Conservation (phyloP, 768 basidiomycete genomes). For the Tricholoma saponaceum region DNA sequence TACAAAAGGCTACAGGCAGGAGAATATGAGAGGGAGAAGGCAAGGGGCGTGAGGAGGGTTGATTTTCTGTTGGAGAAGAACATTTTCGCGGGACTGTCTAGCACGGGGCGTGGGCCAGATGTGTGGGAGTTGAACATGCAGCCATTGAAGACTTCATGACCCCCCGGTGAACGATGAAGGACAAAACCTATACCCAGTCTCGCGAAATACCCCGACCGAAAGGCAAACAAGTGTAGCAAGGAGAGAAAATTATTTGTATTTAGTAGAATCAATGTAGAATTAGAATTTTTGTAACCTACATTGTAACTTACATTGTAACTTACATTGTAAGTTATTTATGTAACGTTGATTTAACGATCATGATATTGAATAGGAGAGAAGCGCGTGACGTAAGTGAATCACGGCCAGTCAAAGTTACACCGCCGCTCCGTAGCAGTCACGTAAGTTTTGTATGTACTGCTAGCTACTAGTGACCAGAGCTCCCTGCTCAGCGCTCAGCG, state of each 20-base stretch:
- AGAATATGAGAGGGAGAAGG: slow-evolving; percentile 33
- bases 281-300: no score
- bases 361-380: no score
- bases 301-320: no score
- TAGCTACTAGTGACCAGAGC: no score
- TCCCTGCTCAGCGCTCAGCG: neutral
- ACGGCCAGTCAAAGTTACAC: no score
- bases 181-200: slow-evolving; percentile 8
- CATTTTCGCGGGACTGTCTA: slow-evolving; percentile 38
- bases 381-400: neutral
- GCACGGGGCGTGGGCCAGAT: slow-evolving; percentile 25
- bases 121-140: slow-evolving; percentile 33
- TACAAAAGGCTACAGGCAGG: slow-evolving; percentile 28
- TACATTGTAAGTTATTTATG: no score
- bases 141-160: slow-evolving; percentile 1
- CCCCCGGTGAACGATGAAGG: no score
- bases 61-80: slow-evolving; percentile 46
- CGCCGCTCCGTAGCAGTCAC: no score
- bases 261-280: no score
- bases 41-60: slow-evolving; percentile 47
- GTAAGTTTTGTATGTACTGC: no score
- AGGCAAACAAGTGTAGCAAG: neutral
- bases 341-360: no score
- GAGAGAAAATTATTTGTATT: neutral
- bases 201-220: slow-evolving; percentile 1